These are phyloP conservation scores for Emergomyces pasteurianus DNA, from an alignment of 2,329 filamentous ascomycete genomes.

Conservation along the genomic window DNA sequence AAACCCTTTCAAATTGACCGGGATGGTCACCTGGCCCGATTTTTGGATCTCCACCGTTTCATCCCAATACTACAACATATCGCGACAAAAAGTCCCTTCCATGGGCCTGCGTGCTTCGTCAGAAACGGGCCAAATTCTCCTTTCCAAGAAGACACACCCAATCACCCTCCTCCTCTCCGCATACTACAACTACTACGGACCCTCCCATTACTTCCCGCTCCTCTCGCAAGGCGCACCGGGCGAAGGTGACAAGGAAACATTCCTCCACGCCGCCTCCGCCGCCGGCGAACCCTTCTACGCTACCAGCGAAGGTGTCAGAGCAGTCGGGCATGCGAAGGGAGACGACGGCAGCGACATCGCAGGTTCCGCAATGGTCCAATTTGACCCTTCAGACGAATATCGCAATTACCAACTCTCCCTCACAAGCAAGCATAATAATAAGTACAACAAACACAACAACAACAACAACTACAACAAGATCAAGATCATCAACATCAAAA, in stretches of 20 bases:
- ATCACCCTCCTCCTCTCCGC: slow-evolving; percentile 33
- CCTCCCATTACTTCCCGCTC: slow-evolving; percentile 34
- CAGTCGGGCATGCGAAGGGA: slow-evolving; percentile 18
- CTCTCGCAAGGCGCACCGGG: slow-evolving; percentile 37
- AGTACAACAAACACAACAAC: slow-evolving; percentile 22
- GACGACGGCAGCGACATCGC: slow-evolving; percentile 17
- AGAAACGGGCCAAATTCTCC: slow-evolving; percentile 36
- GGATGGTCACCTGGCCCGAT: slow-evolving; percentile 46
- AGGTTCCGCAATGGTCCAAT: slow-evolving; percentile 29
- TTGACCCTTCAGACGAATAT: slow-evolving; percentile 37
- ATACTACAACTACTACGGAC: slow-evolving; percentile 41
- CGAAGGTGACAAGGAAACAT: slow-evolving; percentile 42
- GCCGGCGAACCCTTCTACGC: slow-evolving; percentile 31
- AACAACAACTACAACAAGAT: slow-evolving; percentile 16
- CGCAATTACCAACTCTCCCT: slow-evolving; percentile 24
- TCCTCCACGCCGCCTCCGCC: slow-evolving; percentile 33
- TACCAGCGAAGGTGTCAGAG: slow-evolving; percentile 25
- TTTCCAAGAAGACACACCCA: slow-evolving; percentile 33
- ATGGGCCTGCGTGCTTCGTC: slow-evolving; percentile 18
- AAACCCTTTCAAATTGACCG: slow-evolving; percentile 40
- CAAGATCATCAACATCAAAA: slow-evolving; percentile 16
- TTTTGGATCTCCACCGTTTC: slow-evolving; percentile 34
- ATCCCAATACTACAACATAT: slow-evolving; percentile 28
- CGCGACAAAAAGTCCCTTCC: slow-evolving; percentile 17
- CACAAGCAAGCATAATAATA: slow-evolving; percentile 20